phyloP scores from a whole-genome alignment of 208 protist genomes.

The Lotmaria passim region DNA sequence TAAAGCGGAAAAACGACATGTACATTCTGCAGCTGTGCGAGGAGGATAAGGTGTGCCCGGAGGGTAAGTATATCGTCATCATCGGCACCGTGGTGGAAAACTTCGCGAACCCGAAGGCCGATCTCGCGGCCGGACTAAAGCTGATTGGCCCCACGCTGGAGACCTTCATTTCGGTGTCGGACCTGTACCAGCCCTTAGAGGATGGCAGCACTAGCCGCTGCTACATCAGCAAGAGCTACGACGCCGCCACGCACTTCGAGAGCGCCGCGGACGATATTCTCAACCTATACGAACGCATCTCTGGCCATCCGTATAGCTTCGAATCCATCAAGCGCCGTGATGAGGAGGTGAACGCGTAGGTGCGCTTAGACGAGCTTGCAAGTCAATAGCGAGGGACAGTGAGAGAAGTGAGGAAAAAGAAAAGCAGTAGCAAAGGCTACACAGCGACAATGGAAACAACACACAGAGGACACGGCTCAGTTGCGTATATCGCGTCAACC shows the following conservation, averaged over 20 bases:
- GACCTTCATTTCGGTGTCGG: constrained; percentile 91
- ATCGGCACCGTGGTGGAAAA: constrained; percentile 98
- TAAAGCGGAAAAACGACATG: constrained; percentile 96
- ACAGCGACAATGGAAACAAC: too few relatives aligned
- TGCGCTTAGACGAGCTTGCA: background rate
- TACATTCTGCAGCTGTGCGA: constrained; percentile 96
- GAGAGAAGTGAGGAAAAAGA: too few relatives aligned
- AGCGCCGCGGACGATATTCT: constrained; percentile 97
- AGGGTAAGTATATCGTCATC: constrained; percentile 98
- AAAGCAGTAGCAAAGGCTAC: too few relatives aligned
- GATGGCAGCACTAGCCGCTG: constrained; percentile 90
- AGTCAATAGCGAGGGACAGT: too few relatives aligned
- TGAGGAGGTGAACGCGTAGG: constrained; percentile 39
- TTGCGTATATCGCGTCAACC: too few relatives aligned
- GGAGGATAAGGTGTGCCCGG: constrained; percentile 95
- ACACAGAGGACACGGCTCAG: too few relatives aligned
- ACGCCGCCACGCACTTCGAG: constrained; percentile 99
- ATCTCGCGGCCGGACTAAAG: constrained; percentile 93
- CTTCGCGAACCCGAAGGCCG: constrained; percentile 86
- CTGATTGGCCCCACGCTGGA: constrained; percentile 93
- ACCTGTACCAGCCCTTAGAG: constrained; percentile 92
- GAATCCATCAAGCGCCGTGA: constrained; percentile 64
- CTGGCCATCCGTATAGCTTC: constrained; percentile 93
- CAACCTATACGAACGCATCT: constrained; percentile 96
- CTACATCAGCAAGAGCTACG: constrained; percentile 97